These are phyloP conservation scores for Leccinum pachyderme DNA, from an alignment of 1,284 basidiomycete species.

Conservation along the genomic window DNA sequence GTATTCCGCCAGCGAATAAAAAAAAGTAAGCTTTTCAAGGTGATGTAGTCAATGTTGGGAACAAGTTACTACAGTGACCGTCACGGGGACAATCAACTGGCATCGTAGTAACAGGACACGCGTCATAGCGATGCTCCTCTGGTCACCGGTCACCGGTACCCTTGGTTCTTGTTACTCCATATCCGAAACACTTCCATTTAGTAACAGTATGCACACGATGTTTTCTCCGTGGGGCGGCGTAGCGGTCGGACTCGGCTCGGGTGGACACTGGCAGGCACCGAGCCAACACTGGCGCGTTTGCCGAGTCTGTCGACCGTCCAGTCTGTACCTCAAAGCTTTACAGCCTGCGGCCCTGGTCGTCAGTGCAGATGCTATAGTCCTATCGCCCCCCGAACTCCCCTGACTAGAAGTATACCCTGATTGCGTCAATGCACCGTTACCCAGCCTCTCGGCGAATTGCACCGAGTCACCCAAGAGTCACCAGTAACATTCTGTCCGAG, in stretches of 20 bases:
- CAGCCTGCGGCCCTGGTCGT: background rate
- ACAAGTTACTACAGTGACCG: background rate
- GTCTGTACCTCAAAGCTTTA: background rate
- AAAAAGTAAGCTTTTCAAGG: background rate
- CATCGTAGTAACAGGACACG: too few species aligned
- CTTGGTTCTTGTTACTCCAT: background rate
- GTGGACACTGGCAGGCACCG: background rate
- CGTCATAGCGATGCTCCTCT: too few species aligned
- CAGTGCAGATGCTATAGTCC: background rate
- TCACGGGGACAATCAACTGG: background rate
- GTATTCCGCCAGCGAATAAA: background rate
- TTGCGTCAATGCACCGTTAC: background rate
- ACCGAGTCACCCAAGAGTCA: background rate
- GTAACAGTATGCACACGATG: background rate
- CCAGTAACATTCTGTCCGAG: background rate
- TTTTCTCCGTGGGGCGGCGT: background rate
- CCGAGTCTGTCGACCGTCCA: background rate
- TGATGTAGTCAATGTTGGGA: background rate
- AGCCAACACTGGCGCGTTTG: background rate
- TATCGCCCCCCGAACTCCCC: background rate
- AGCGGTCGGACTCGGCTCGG: background rate
- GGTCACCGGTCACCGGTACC: too few species aligned
- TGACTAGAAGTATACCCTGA: background rate
- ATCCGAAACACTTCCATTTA: background rate
- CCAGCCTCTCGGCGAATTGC: background rate